Evolutionary conservation across 371 early-diverging fungal species (phyloP).

Genomic region (Basidiobolus meristosporus): DNA sequence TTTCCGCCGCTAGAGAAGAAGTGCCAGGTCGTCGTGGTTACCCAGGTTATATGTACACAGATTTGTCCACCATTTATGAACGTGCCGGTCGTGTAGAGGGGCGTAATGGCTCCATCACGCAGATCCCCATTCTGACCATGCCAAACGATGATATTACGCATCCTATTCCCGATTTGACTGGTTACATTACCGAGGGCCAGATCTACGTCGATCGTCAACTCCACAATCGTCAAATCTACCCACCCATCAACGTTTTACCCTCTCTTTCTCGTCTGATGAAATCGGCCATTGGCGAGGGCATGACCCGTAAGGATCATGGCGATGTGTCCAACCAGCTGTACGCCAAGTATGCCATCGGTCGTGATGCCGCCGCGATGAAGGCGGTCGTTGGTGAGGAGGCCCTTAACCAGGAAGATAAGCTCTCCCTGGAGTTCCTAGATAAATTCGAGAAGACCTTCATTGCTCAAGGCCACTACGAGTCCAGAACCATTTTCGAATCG

Average conservation of each 20-base stretch:
- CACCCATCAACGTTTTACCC: conserved; percentile 99
- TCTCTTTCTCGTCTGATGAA: conserved; percentile 99
- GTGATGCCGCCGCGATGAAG: conserved; percentile 99
- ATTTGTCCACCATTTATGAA: conserved; percentile 99
- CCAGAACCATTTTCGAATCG: conserved; percentile 93
- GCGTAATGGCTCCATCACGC: conserved; percentile 98
- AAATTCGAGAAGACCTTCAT: conserved; percentile 98
- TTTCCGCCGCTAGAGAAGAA: conserved; percentile 99
- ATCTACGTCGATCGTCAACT: conserved; percentile 99
- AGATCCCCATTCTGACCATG: conserved; percentile 99
- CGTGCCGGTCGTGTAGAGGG: conserved; percentile 99
- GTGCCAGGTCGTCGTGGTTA: conserved; percentile 99
- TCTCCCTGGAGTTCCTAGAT: conserved; percentile 96
- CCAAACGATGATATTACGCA: conserved; percentile 99
- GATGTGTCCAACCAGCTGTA: conserved; percentile 99
- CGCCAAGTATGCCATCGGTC: conserved; percentile 99
- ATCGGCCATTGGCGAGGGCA: conserved; percentile 98
- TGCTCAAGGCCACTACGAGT: conserved; percentile 89
- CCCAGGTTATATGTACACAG: conserved; percentile 99
- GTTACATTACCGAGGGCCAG: conserved; percentile 99
- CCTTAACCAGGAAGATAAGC: conserved; percentile 94
- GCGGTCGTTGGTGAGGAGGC: conserved; percentile 99
- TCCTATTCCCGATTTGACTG: conserved; percentile 99
- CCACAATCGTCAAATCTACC: conserved; percentile 99
- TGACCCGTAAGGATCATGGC: conserved; percentile 98